Evolutionary conservation across 1,284 basidiomycete genomes (phyloP).

Genomic region (Austropuccinia psidii): DNA sequence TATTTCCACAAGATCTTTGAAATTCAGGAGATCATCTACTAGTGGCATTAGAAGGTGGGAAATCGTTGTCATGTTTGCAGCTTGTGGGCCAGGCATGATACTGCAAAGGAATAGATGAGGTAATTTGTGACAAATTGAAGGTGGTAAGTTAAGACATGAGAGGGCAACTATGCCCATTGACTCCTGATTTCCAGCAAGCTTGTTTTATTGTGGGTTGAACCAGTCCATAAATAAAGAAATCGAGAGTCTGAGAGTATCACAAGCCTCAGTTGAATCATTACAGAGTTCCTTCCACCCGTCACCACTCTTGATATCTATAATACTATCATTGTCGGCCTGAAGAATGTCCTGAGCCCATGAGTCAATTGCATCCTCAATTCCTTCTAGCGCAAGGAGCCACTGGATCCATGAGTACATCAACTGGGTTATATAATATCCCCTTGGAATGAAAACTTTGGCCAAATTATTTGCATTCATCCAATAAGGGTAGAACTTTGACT

Average conservation of each 20-base stretch:
- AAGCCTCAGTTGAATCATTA: too few species aligned
- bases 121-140: neutral
- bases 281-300: too few species aligned
- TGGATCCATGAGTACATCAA: too few species aligned
- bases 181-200: neutral
- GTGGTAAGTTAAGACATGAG: constrained; percentile 24
- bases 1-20: neutral
- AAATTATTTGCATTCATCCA: too few species aligned
- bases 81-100: constrained; percentile 1
- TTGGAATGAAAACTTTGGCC: too few species aligned
- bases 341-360: too few species aligned
- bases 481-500: too few species aligned
- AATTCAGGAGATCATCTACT: neutral
- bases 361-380: too few species aligned
- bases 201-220: constrained; percentile 24
- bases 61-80: neutral
- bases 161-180: neutral
- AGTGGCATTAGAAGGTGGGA: neutral
- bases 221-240: constrained; percentile 25
- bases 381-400: too few species aligned
- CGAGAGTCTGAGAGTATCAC: neutral
- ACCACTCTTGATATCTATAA: too few species aligned
- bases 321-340: too few species aligned
- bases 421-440: too few species aligned
- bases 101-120: neutral